phyloP scores from a whole-genome alignment of 2,329 filamentous ascomycete genomes.

The Fonsecaea pedrosoi region DNA sequence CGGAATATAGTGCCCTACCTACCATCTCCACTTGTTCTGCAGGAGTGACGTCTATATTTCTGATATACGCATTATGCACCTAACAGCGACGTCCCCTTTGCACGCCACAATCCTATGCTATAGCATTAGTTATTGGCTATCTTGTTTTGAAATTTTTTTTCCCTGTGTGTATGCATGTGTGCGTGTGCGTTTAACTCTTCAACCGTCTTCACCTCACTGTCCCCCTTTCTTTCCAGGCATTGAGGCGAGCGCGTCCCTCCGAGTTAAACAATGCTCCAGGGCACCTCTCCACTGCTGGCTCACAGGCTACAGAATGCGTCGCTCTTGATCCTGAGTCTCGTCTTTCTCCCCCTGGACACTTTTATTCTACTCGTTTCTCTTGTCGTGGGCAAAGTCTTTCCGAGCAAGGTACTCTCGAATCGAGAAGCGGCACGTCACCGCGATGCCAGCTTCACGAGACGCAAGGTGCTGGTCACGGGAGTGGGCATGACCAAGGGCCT shows the following conservation, averaged over 20 bases:
- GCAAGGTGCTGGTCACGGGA: slow-evolving; percentile 73
- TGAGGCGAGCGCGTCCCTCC: too few relatives aligned
- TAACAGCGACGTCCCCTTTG: too few relatives aligned
- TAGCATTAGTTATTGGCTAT: too few relatives aligned
- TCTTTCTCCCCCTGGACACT: slow-evolving; percentile 60
- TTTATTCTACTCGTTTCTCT: slow-evolving; percentile 51
- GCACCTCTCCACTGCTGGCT: slow-evolving; percentile 43
- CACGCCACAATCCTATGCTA: too few relatives aligned
- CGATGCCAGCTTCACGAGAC: slow-evolving; percentile 50
- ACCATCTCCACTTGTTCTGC: neutral
- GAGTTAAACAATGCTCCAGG: slow-evolving; percentile 45
- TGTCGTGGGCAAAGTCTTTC: slow-evolving; percentile 42
- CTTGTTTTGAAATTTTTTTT: too few relatives aligned
- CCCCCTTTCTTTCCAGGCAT: neutral
- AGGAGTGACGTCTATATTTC: slow-evolving; percentile 27
- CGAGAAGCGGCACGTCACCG: slow-evolving; percentile 40
- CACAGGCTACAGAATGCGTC: slow-evolving; percentile 58
- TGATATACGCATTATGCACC: neutral
- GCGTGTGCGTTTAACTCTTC: too few relatives aligned
- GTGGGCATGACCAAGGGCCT: slow-evolving; percentile 76
- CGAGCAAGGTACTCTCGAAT: slow-evolving; percentile 39
- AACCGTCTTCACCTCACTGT: too few relatives aligned
- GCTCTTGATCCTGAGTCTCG: slow-evolving; percentile 50
- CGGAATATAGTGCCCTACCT: neutral
- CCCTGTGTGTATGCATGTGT: too few relatives aligned